Evolutionary conservation across 352 stramenopile species (phyloP).

Genomic region (Pythium pectinolyticum): DNA sequence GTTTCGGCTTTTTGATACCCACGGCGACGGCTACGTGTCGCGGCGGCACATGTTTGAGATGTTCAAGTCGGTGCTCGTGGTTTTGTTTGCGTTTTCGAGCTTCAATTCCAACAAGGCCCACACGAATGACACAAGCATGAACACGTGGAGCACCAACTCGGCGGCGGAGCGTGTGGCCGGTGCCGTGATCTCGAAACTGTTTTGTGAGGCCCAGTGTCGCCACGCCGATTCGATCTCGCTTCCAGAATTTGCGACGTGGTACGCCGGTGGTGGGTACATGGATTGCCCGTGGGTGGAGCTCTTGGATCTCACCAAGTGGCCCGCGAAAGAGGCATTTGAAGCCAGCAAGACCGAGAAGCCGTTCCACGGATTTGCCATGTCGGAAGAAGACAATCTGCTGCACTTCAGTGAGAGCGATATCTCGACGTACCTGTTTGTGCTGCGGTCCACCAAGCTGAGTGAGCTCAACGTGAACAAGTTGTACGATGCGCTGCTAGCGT

Average conservation of each 20-base stretch:
- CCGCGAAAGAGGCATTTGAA: constrained; percentile 84
- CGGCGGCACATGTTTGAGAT: constrained; percentile 80
- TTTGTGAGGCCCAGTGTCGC: constrained; percentile 67
- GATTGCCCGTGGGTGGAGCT: constrained; percentile 96
- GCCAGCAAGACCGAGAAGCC: constrained; percentile 86
- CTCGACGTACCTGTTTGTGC: constrained; percentile 82
- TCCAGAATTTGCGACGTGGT: constrained; percentile 96
- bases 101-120: constrained; percentile 64
- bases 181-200: constrained; percentile 88
- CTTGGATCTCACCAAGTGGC: constrained; percentile 95
- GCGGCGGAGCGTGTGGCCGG: constrained; percentile 88
- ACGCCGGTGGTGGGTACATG: constrained; percentile 92
- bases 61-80: constrained; percentile 76
- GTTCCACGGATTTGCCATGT: constrained; percentile 83
- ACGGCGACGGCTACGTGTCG: constrained; percentile 60
- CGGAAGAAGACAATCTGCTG: constrained; percentile 82
- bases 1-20: constrained; percentile 80
- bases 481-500: constrained; percentile 75
- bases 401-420: constrained; percentile 86
- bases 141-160: constrained; percentile 74
- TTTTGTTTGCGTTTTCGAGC: constrained; percentile 85
- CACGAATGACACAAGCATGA: constrained; percentile 59
- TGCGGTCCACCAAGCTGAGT: constrained; percentile 75
- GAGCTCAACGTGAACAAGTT: constrained; percentile 75
- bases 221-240: constrained; percentile 86